Evolutionary conservation across 2,329 filamentous ascomycete species (phyloP), one percentile per base, ranked within the genome.

Genomic region (Stemphylium vesicarium): DNA sequence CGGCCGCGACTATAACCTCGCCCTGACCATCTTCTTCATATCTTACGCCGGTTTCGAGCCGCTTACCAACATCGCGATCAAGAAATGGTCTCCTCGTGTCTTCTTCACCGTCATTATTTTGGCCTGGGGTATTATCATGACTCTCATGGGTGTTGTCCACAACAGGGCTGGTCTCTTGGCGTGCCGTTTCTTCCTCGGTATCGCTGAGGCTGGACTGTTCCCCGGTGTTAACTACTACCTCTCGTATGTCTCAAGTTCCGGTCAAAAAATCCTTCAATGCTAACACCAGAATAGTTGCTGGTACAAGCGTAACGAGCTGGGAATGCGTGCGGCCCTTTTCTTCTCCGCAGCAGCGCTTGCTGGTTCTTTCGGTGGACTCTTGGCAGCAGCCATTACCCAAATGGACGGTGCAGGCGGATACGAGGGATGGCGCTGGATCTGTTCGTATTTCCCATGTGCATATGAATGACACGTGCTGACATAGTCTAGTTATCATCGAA

Each of bases 11-110:
- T 89, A 90, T 62, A 78, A 88, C 4, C 84, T 83, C 1, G 85
- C 86, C 0, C 67, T 90, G 45, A 89, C 86, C 1, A 74, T 90
- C 2, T 90, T 88, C 72, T 90, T 90, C 69, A 77, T 81, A 56
- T 78, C 77, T 1, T 81, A 81, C 57, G 77, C 79, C n/a, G 68
- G 77, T 18, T 75, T 80, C 40, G 79, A 81, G 64, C 78, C 73
- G 3, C 83, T 85, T 0, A 87, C 84, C 65, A 88, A 87, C 62
- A 84, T 87, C 55, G 74, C 86, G 13, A 80, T 88, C 33, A 88
- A 87, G 66, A 77, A 79, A 2, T 86, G 84, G 2, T 85, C 82
- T 0, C 84, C 85, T 0, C 70, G 71, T 43, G 65, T 73, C 50
- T 75, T 74, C 59, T 74, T 75, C 59, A 73, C 72, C 4, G 51